Evolutionary conservation across 257 asterid genomes (phyloP), one percentile per base, ranked within the genome.

Genomic region (Fraxinus anomala): DNA sequence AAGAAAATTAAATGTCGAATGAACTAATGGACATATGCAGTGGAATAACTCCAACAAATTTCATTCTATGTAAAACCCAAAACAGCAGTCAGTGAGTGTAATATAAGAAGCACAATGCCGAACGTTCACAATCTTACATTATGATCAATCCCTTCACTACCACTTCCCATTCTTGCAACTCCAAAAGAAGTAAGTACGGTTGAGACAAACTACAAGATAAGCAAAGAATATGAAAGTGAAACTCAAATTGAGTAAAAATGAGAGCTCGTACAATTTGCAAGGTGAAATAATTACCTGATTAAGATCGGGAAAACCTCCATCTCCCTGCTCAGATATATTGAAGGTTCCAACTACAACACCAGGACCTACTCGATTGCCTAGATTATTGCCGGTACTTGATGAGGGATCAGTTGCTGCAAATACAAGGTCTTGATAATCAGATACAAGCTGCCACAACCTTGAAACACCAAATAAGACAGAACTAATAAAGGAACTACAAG

Each of bases 271-370:
- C 19, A 21, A 54, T 30, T 16, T 44, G 74, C 72, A 59, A 74
- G 74, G 42, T 42, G 76, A 71, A 63, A 56, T 51, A 44, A 79
- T 83, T 91, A 94, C 99, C 82, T 95, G 94, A 82, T 89, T 89
- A 56, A 93, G 81, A 84, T 90, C 95, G 75, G 93, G 94, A 73
- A 92, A 87, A 79, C 87, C 83, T 79, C 95, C 96, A 82, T 92
- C 98, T 59, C 87, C 92, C 72, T 89, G 97, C 76, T 94, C 99
- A 54, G 96, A 87, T 80, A 93, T 70, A 83, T 91, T 90, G 83
- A 92, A 94, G 85, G 97, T 89, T 63, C 96, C 97, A 81, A 94
- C 92, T 72, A 94, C 82, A 86, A 89, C 80, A 63, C 91, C 89
- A 68, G 97, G 90, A 76, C 92, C 82, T 63, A 30, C 83, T 79